A percentile compares a stretch with the other conserved stretches of the same genome.
Evolutionary conservation across 352 stramenopile species (phyloP).

Genomic region (Pythium brassicae): DNA sequence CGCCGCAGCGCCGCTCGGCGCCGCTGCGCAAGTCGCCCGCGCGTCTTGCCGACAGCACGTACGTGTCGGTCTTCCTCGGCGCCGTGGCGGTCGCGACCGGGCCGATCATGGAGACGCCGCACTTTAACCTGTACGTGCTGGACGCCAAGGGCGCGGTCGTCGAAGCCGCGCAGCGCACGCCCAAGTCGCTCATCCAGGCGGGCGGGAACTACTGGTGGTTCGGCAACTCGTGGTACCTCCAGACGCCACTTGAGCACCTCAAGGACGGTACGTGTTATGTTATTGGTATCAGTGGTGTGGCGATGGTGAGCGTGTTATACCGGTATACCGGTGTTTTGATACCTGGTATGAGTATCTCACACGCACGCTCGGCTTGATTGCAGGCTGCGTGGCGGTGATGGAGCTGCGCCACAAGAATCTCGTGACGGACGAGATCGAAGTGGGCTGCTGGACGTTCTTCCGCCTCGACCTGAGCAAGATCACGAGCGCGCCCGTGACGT

Average conservation of each 20-base stretch:
- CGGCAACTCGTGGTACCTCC: conserved; percentile 86
- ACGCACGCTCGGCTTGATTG: too few species aligned
- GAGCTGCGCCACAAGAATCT: conserved; percentile 81
- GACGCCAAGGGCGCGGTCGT: conserved; percentile 70
- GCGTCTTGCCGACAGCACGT: conserved; percentile 73
- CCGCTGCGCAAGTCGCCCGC: conserved; percentile 47
- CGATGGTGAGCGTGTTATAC: neutral
- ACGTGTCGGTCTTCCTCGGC: conserved; percentile 83
- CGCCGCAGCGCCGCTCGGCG: conserved; percentile 10
- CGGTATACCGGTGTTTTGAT: too few species aligned
- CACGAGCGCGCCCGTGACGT: conserved; percentile 78
- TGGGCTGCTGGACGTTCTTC: conserved; percentile 89
- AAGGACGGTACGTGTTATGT: conserved; percentile 61
- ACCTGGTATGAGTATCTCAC: too few species aligned
- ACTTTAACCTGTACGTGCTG: conserved; percentile 86
- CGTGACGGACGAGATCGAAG: conserved; percentile 80
- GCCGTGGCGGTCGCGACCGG: conserved; percentile 76
- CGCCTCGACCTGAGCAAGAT: conserved; percentile 86
- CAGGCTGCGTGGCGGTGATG: conserved; percentile 85
- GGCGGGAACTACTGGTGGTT: conserved; percentile 88
- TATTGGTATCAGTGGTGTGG: neutral
- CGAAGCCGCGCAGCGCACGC: conserved; percentile 68
- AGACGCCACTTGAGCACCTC: conserved; percentile 81
- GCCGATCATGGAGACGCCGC: conserved; percentile 83
- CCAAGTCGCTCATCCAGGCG: conserved; percentile 84